Conservation (phyloP, 306 rosid species). For the Prunus mume region DNA sequence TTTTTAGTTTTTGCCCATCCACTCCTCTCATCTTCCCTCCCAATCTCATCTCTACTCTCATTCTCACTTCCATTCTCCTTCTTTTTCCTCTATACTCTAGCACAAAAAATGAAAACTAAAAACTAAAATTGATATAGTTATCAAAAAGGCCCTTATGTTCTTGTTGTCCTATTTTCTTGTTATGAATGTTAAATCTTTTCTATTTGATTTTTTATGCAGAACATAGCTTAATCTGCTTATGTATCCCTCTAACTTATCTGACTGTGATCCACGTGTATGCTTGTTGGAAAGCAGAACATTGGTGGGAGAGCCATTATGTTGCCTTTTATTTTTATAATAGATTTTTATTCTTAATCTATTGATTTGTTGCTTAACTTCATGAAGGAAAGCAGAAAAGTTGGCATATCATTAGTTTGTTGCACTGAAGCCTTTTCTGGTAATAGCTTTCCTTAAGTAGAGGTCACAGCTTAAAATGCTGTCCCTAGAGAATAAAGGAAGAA, state of each 20-base stretch:
- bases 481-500: slow-evolving; percentile 37
- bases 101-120: no score
- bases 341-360: slow-evolving; percentile 25
- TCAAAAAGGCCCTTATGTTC: no score
- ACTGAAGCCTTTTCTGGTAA: slow-evolving; percentile 35
- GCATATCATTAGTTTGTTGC: slow-evolving; percentile 4
- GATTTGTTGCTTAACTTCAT: slow-evolving; percentile 22
- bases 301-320: slow-evolving; percentile 41
- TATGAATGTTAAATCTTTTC: neutral
- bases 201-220: neutral
- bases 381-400: slow-evolving; percentile 16
- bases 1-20: neutral
- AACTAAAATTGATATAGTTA: no score
- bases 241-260: neutral
- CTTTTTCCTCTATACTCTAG: no score
- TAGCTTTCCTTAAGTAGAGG: slow-evolving; percentile 37
- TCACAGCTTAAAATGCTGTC: slow-evolving; percentile 17
- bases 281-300: slow-evolving; percentile 3
- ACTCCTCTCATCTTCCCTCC: no score
- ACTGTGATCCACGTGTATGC: slow-evolving; percentile 4
- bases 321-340: slow-evolving; percentile 31
- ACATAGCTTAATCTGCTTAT: neutral
- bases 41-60: no score
- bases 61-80: no score
- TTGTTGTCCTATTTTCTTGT: neutral